Percentiles rank a stretch among this genome's conserved stretches.
These are phyloP conservation scores for Chaetothyriales sp. DNA, from an alignment of 2,329 filamentous ascomycete genomes.

Conservation along the genomic window DNA sequence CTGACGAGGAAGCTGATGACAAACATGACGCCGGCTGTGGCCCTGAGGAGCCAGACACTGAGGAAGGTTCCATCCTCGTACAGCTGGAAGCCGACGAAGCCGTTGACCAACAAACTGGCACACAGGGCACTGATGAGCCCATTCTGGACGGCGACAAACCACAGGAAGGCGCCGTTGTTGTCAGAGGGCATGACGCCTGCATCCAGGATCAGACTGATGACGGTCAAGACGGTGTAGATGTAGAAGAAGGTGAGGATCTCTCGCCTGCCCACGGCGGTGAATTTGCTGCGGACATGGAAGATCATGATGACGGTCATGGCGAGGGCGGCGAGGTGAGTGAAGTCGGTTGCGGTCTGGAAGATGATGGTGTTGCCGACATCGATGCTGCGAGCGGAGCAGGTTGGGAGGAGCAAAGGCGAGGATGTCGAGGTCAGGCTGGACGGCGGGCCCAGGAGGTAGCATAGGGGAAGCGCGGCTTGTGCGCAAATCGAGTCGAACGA, in stretches of 20 bases:
- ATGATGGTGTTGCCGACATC: conserved; percentile 97
- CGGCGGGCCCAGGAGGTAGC: conserved; percentile 62
- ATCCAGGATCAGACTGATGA: conserved; percentile 79
- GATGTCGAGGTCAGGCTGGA: conserved; percentile 47
- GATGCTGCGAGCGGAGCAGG: conserved; percentile 88
- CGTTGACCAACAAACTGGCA: conserved; percentile 85
- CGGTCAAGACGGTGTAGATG: conserved; percentile 80
- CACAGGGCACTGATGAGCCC: conserved; percentile 75
- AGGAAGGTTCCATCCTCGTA: conserved; percentile 93
- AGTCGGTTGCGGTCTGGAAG: conserved; percentile 80
- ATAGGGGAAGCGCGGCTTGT: conserved; percentile 73
- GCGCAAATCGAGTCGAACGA: conserved; percentile 80
- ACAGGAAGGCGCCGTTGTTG: conserved; percentile 66
- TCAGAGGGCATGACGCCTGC: conserved; percentile 74
- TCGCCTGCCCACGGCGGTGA: conserved; percentile 75
- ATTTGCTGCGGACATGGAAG: conserved; percentile 89
- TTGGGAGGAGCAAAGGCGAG: conserved; percentile 66
- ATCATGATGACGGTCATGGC: conserved; percentile 96
- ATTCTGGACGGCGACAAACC: conserved; percentile 79
- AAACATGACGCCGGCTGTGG: conserved; percentile 69
- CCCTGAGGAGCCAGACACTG: conserved; percentile 81
- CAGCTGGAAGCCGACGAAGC: conserved; percentile 94
- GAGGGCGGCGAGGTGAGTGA: conserved; percentile 82
- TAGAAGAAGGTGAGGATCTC: conserved; percentile 89
- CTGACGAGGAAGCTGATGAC: conserved; percentile 74